Evolutionary conservation across 495 filamentous ascomycete genomes (phyloP), one percentile per base, ranked within the genome.

Genomic region (Talaromyces stipitatus): DNA sequence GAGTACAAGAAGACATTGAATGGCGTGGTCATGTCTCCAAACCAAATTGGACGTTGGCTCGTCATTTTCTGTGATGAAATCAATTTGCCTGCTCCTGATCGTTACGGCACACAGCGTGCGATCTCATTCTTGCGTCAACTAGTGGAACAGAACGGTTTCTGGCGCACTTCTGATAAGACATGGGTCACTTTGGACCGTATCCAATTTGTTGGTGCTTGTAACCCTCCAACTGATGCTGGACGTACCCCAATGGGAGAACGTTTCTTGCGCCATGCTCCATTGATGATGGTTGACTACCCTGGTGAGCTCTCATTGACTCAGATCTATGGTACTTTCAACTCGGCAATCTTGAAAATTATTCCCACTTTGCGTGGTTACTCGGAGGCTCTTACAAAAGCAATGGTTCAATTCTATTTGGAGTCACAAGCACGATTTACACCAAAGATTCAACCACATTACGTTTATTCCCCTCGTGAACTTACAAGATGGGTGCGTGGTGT

Each of bases 1-100:
- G 94, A 99, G 70, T 99, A 99, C 72, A 90, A 90, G 73, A 97
- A 97, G 80, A 97, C 94, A 14, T 76, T 97, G 23, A 97, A 92
- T 63, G 94, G 94, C 47, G 90, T 97, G 23, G 87, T 96, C 60
- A 87, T 99, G 66, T 96, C 92, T 48, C 94, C 94, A 2, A 94
- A 85, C 46, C 95, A 97, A 65, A 92, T 99, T 66, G 94, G 94
- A 28, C 87, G 95, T 62, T 99, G 94, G 94, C 80, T 99, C 26
- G 94, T 99, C 29, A 80, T 99, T 46, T 99, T 99, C 80, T 99
- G 94, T 67, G 94, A 99, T 65, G 94, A 99, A 69, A 97, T 99
- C 73, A 99, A 99, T 72, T 77, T 99, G 70, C 94, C 94, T n/a
- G 92, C 94, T 18, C 94, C 92, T 24, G 94, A 99, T 77, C 92